Conservation (phyloP, 306 rosid genomes). For the Malus sylvestris region DNA sequence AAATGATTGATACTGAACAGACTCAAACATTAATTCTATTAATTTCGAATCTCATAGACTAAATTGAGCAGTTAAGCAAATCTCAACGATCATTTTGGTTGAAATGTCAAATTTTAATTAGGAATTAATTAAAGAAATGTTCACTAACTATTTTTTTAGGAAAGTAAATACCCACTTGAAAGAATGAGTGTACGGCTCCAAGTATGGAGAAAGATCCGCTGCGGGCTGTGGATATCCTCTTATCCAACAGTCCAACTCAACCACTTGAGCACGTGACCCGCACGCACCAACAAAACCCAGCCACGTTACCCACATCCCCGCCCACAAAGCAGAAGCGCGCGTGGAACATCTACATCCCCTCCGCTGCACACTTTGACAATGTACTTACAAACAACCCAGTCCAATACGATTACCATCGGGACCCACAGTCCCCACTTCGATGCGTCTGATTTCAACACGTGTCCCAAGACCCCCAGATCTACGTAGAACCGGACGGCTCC, state of each 20-base stretch:
- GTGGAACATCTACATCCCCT: neutral
- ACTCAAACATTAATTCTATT: fast-evolving
- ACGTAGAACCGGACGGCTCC: neutral
- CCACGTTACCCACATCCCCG: neutral
- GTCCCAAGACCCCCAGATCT: neutral
- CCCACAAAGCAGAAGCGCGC: neutral
- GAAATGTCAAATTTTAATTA: neutral
- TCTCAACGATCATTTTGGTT: too few species aligned
- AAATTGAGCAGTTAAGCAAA: too few species aligned
- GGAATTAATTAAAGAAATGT: neutral
- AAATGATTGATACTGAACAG: too few species aligned
- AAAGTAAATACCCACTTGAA: neutral
- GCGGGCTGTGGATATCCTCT: neutral
- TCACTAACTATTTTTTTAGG: neutral
- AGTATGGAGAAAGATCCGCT: neutral
- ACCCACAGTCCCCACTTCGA: neutral
- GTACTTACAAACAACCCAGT: neutral
- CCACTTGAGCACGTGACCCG: fast-evolving
- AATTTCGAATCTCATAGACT: fast-evolving
- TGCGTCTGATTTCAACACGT: conserved; percentile 17
- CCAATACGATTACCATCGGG: neutral
- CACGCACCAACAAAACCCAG: neutral
- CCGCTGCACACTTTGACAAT: neutral
- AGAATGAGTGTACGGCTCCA: neutral
- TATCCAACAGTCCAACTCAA: neutral